Evolutionary conservation across 1,284 basidiomycete species (phyloP).

Genomic region (Moniliophthora roreri): DNA sequence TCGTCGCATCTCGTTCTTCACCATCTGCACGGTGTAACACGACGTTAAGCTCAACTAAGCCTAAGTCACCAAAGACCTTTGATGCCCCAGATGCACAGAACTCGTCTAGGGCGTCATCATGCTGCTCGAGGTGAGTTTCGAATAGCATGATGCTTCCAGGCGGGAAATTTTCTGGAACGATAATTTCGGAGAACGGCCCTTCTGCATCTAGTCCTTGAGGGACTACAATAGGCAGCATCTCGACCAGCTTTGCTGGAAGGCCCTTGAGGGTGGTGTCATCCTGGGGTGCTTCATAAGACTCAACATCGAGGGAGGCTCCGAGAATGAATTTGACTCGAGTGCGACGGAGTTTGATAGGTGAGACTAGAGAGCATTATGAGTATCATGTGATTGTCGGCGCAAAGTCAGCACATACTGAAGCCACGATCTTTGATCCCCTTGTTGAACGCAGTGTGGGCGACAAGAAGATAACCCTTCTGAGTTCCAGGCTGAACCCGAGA

Average conservation of each 20-base stretch:
- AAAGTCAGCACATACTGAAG: constrained; percentile 48
- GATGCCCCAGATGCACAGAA: constrained; percentile 71
- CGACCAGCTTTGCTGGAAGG: constrained; percentile 69
- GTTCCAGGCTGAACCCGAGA: constrained; percentile 90
- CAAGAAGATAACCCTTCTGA: constrained; percentile 87
- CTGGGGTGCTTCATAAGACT: constrained; percentile 58
- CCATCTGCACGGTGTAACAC: constrained; percentile 82
- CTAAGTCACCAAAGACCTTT: constrained; percentile 72
- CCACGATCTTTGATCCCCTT: constrained; percentile 81
- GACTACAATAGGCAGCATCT: constrained; percentile 54
- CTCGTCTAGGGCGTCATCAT: constrained; percentile 65
- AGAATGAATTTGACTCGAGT: constrained; percentile 80
- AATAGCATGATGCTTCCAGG: constrained; percentile 93
- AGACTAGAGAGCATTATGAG: constrained; percentile 48
- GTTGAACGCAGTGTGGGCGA: constrained; percentile 87
- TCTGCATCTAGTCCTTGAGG: constrained; percentile 62
- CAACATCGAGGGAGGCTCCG: constrained; percentile 74
- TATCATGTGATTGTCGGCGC: constrained; percentile 2
- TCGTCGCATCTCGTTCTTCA: constrained; percentile 88
- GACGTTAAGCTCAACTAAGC: constrained; percentile 86
- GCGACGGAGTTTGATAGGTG: constrained; percentile 79
- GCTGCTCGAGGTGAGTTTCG: constrained; percentile 74
- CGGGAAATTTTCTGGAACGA: constrained; percentile 84
- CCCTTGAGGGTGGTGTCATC: constrained; percentile 67
- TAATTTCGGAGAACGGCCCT: constrained; percentile 75